A percentile compares a stretch with the other conserved stretches of the same genome.
These are phyloP conservation scores for Chloris gayana DNA, from an alignment of 176 grass and related monocot species.

Conservation along the genomic window DNA sequence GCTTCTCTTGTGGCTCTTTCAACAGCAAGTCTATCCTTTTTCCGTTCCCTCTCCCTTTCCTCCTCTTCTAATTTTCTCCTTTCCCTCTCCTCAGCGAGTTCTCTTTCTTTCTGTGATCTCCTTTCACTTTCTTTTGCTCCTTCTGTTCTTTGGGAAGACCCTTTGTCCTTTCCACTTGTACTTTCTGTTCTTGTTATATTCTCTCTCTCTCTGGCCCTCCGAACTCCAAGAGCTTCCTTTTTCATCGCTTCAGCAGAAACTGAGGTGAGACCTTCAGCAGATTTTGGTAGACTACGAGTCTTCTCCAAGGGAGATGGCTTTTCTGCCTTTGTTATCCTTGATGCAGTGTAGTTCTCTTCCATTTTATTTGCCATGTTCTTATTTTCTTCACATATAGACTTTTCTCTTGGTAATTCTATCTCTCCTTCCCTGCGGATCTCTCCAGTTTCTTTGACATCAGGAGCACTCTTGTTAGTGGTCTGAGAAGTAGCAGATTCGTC, in stretches of 20 bases:
- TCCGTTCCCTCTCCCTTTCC: slow-evolving; percentile 82
- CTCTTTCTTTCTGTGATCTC: slow-evolving; percentile 56
- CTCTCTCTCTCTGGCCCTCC: slow-evolving; percentile 51
- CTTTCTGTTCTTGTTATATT: slow-evolving; percentile 38
- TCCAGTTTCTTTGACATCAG: slow-evolving; percentile 19
- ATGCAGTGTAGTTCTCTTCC: slow-evolving; percentile 18
- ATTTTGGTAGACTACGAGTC: slow-evolving; percentile 22
- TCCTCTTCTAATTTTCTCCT: slow-evolving; percentile 54
- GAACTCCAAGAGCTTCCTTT: slow-evolving; percentile 40
- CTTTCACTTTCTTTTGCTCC: slow-evolving; percentile 63
- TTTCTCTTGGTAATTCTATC: slow-evolving; percentile 33
- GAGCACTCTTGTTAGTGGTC: slow-evolving; percentile 7
- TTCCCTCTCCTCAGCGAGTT: slow-evolving; percentile 52
- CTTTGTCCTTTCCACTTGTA: slow-evolving; percentile 46
- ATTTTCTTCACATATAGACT: slow-evolving; percentile 35
- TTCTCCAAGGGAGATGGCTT: slow-evolving; percentile 33
- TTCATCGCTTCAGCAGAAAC: slow-evolving; percentile 24
- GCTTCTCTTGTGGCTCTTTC: slow-evolving; percentile 88
- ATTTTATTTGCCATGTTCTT: slow-evolving; percentile 6
- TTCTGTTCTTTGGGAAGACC: slow-evolving; percentile 42
- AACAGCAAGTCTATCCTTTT: slow-evolving; percentile 83
- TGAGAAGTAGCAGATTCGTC: slow-evolving; percentile 11
- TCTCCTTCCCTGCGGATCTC: slow-evolving; percentile 21
- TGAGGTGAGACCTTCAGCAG: slow-evolving; percentile 35
- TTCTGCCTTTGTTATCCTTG: slow-evolving; percentile 37